phyloP scores from a whole-genome alignment of 1,139 yeast species.

The Pneumocystis sp. region DNA sequence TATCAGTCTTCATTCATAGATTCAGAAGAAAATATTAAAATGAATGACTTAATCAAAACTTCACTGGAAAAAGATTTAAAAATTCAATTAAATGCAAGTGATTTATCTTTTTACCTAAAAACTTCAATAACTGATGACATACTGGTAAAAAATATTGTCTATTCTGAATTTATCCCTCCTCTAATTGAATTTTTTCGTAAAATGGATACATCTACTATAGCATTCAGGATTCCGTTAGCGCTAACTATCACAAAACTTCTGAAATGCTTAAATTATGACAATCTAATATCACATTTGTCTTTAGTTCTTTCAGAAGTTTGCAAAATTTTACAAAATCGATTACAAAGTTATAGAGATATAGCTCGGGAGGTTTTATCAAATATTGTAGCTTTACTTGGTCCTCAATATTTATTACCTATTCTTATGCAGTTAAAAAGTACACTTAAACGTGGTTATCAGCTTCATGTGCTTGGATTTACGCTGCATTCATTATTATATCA shows the following conservation, averaged over 20 bases:
- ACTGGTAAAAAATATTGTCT: conserved; percentile 37
- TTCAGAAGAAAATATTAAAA: conserved; percentile 15
- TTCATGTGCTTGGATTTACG: conserved; percentile 83
- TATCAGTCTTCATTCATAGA: conserved; percentile 14
- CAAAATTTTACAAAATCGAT: conserved; percentile 72
- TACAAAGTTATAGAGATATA: conserved; percentile 80
- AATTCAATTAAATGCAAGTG: background rate
- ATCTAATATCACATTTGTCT: conserved; percentile 49
- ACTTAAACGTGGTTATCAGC: conserved; percentile 76
- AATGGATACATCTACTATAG: conserved; percentile 57
- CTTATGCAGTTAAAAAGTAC: conserved; percentile 67
- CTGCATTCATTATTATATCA: conserved; percentile 56
- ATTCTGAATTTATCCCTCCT: conserved; percentile 46
- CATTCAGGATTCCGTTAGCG: conserved; percentile 61
- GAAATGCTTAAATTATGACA: conserved; percentile 45
- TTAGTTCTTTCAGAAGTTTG: conserved; percentile 72
- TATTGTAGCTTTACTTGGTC: conserved; percentile 51
- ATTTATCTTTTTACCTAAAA: background rate
- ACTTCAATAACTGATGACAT: conserved; percentile 6
- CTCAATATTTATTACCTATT: conserved; percentile 57
- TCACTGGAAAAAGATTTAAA: background rate
- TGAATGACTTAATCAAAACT: background rate
- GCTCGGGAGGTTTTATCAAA: conserved; percentile 63
- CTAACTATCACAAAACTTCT: conserved; percentile 66
- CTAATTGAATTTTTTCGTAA: conserved; percentile 39